Evolutionary conservation across 768 basidiomycete genomes (phyloP), one percentile per base, ranked within the genome.

Genomic region (Termitomyces titanicus): DNA sequence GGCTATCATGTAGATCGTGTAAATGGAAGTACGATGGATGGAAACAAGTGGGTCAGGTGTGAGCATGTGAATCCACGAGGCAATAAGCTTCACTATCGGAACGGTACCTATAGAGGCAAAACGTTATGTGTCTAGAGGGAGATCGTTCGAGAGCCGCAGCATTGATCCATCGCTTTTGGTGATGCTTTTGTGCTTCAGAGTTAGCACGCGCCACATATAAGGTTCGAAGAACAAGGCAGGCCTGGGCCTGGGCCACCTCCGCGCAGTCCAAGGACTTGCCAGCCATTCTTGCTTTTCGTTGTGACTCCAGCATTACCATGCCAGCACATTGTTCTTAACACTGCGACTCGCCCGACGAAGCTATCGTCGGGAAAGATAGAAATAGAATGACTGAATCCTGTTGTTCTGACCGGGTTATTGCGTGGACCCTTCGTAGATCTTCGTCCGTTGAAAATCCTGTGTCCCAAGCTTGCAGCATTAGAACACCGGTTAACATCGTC

Each of bases 171-270:
- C 35, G 25, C 18, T 46, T 45, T 53, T 54, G 43, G 55, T n/a
- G 47, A 54, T 39, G 34, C 50, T 46, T 52, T 47, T 39, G 29
- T 38, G 39, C 27, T 56, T 49, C 50, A 51, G 40, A 54, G 40
- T 44, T 52, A 48, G 45, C 49, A 57, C 56, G 53, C 59, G 59
- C 59, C 59, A 61, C 59, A 57, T 47, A 47, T 43, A 53, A 40
- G 47, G 43, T 53, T 35, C 33, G 9, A 39, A 49, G 47, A 47
- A 43, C 46, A 12, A 35, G 40, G 15, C 20, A 29, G 38, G 13
- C 27, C 20, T 18, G 3, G 29, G 25, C 37, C 42, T 42, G 25
- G 48, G 35, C 48, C 34, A 24, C 34, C 44, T 57, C 59, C 56
- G 56, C 56, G 59, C 42, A 47, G 53, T 61, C 59, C 59, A 61